phyloP scores from a whole-genome alignment of 257 asterid species.

The Fraxinus cuspidata region DNA sequence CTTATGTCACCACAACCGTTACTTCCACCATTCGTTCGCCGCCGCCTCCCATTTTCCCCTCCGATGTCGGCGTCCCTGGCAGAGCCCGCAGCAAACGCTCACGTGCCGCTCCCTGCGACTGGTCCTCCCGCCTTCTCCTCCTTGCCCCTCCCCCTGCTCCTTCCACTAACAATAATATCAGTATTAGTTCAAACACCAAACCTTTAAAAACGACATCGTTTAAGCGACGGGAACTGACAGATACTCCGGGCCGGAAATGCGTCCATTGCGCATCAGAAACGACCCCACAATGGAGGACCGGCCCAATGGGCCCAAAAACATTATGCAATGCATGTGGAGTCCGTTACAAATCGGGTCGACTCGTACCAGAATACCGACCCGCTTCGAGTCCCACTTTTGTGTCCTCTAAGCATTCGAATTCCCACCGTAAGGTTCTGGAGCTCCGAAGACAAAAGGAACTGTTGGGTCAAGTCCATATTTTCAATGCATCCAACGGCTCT shows the following conservation, averaged over 20 bases:
- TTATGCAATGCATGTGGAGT: conserved; percentile 98
- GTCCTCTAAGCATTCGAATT: conserved; percentile 80
- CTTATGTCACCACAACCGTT: conserved; percentile 41
- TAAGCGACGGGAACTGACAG: conserved; percentile 44
- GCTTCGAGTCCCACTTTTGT: conserved; percentile 91
- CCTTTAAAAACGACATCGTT: conserved; percentile 34
- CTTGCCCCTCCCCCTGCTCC: conserved; percentile 29
- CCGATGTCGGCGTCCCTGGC: conserved; percentile 85
- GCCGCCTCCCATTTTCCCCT: conserved; percentile 48
- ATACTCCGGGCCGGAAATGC: conserved; percentile 68
- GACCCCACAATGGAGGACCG: conserved; percentile 98
- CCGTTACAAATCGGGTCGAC: conserved; percentile 90
- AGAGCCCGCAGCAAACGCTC: conserved; percentile 97
- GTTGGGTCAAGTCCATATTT: conserved; percentile 62
- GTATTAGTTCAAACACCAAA: conserved; percentile 11
- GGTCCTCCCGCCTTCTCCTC: conserved; percentile 82
- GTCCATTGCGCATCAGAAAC: conserved; percentile 92
- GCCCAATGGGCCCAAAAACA: conserved; percentile 96
- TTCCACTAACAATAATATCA: neutral
- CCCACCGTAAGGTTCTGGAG: conserved; percentile 95
- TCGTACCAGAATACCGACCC: conserved; percentile 95
- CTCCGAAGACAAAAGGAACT: conserved; percentile 88
- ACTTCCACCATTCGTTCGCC: conserved; percentile 32
- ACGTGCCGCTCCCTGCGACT: conserved; percentile 90
- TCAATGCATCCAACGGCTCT: conserved; percentile 63